Evolutionary conservation across 768 basidiomycete genomes (phyloP), one percentile per base, ranked within the genome.

Genomic region (Russula griseocarnosa): DNA sequence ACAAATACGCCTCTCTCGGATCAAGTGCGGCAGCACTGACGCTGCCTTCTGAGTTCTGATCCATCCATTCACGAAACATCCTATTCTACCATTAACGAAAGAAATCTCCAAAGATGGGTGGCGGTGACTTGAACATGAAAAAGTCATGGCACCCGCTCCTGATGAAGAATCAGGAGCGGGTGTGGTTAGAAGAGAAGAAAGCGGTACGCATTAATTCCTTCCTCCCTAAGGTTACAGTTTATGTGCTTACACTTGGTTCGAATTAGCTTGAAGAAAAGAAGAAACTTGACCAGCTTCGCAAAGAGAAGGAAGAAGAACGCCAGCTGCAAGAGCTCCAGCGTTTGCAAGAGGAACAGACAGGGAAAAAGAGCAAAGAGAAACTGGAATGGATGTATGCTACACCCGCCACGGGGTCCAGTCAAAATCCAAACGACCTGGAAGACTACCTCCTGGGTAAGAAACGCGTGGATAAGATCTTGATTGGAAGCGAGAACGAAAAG

Each of bases 371-470:
- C 67, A 85, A 88, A 57, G 95, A 98, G 76, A 94, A 94, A 73
- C 74, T 99, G 55, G 97, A 99, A 74, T 99, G 97, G 97, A 96
- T 99, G 93, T 99, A 98, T 77, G 80, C 96, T n/a, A 97, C 96
- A 1, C 97, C 97, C 5, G 92, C 94, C 1, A 87, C 89, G 4
- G 95, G 95, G n/a, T 87, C 81, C 65, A 88, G 78, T 58, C 85
- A 90, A 69, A 94, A 94, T 72, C 74, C 88, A 36, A 96, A 94
- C 69, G 96, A 98, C 66, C 75, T 98, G 69, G 97, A 99, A 78
- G 94, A 95, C 70, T 99, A 99, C 74, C 78, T 99, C 1, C 81
- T 99, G 34, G 97, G 97, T 28, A 98, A 98, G 84, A 97, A 95
- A 78, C 79, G 97, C 65, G 96, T 99, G 1, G 97, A 99, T 74